phyloP scores from a whole-genome alignment of 805 yeast species.

The Candida patagonica region DNA sequence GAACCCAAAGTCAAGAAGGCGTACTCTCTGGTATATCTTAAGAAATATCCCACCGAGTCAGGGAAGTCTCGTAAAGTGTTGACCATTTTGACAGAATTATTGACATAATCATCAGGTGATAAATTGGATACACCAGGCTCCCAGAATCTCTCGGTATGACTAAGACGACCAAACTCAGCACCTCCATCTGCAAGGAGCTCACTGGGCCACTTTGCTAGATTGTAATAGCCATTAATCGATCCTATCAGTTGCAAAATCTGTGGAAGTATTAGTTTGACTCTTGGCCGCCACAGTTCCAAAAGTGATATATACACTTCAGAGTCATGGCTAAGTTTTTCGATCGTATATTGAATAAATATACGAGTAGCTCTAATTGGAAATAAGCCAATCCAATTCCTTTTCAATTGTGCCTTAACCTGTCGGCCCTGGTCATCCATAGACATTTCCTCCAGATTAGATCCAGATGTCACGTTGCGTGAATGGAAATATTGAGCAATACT shows the following conservation, averaged over 20 bases:
- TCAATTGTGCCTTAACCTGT: constrained; percentile 61
- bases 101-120: constrained; percentile 87
- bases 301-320: constrained; percentile 64
- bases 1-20: constrained; percentile 86
- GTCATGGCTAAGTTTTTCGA: constrained; percentile 78
- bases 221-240: constrained; percentile 90
- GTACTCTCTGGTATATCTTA: constrained; percentile 92
- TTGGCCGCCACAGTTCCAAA: constrained; percentile 80
- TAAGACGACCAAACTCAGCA: constrained; percentile 86
- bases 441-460: constrained; percentile 64
- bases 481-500: constrained; percentile 87
- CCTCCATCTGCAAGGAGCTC: constrained; percentile 87
- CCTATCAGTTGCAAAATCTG: constrained; percentile 78
- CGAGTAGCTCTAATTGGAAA: constrained; percentile 96
- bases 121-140: constrained; percentile 95
- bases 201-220: constrained; percentile 91
- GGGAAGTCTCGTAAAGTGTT: constrained; percentile 93
- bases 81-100: constrained; percentile 89
- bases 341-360: constrained; percentile 88
- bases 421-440: constrained; percentile 88
- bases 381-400: constrained; percentile 85
- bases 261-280: constrained; percentile 85
- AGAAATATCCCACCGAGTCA: constrained; percentile 92
- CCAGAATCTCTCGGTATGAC: constrained; percentile 94
- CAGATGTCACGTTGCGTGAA: constrained; percentile 67